Conservation (phyloP, 768 basidiomycete species). For the Lanmaoa rubissima region DNA sequence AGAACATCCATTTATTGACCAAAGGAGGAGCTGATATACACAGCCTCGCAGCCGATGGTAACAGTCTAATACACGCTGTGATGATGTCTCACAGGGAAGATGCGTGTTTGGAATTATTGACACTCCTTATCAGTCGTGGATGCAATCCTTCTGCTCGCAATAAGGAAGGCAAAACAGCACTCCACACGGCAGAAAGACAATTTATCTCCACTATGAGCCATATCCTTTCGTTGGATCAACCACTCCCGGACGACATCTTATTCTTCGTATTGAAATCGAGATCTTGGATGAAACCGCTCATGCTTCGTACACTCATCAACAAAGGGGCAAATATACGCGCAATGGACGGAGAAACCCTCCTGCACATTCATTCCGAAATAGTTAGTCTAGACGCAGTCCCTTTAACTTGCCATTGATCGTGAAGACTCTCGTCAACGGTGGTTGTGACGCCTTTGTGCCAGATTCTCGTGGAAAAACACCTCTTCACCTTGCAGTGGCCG, state of each 20-base stretch:
- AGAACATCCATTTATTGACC: neutral
- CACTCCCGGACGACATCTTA: conserved; percentile 4
- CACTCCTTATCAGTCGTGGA: neutral
- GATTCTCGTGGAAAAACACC: neutral
- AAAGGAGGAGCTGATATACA: neutral
- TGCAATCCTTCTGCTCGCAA: neutral
- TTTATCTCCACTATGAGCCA: neutral
- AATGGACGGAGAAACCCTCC: neutral
- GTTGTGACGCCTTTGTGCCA: neutral
- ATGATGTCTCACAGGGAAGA: neutral
- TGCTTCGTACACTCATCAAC: neutral
- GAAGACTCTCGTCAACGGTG: neutral
- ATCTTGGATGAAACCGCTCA: neutral
- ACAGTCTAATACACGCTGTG: neutral
- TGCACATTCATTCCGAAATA: neutral
- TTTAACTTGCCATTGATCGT: neutral
- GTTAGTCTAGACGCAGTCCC: too few relatives aligned
- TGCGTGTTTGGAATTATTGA: neutral
- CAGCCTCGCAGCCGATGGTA: neutral
- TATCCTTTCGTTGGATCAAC: neutral
- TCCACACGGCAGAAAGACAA: neutral
- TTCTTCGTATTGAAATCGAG: neutral
- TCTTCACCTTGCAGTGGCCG: neutral
- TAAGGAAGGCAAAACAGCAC: neutral
- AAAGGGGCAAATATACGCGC: neutral